These are phyloP conservation scores for Guadua angustifolia DNA, from an alignment of 176 grass and related monocot species.

Conservation along the genomic window DNA sequence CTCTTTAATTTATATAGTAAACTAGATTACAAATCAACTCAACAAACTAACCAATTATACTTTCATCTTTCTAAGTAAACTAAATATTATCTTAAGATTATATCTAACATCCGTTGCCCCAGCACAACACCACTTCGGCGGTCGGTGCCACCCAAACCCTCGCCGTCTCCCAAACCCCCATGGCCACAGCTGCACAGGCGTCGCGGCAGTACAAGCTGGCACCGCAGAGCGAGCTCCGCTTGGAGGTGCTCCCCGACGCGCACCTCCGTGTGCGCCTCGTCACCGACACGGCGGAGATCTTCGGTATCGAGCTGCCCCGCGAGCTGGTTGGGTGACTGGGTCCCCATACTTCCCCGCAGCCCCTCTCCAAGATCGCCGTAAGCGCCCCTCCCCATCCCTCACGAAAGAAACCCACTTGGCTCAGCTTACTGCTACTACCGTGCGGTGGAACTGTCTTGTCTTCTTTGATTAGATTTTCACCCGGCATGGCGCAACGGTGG, in stretches of 20 bases:
- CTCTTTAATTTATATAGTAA: too few relatives aligned
- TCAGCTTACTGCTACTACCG: background rate
- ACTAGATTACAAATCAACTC: too few relatives aligned
- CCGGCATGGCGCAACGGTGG: slow-evolving; percentile 85
- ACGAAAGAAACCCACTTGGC: background rate
- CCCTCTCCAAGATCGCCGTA: slow-evolving; percentile 71
- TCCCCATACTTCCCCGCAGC: slow-evolving; percentile 56
- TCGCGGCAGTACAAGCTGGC: slow-evolving; percentile 52
- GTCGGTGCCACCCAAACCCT: too few relatives aligned
- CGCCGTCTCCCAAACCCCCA: too few relatives aligned
- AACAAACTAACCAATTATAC: too few relatives aligned
- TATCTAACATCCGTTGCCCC: too few relatives aligned
- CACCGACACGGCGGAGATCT: slow-evolving; percentile 85
- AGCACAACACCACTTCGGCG: too few relatives aligned
- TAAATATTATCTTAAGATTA: too few relatives aligned
- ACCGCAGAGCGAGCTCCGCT: slow-evolving; percentile 77
- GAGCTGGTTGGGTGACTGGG: slow-evolving; percentile 71
- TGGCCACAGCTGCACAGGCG: too few relatives aligned
- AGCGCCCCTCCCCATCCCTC: background rate
- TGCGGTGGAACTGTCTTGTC: background rate
- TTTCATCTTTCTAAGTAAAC: too few relatives aligned
- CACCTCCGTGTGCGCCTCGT: too few relatives aligned
- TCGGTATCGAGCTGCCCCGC: slow-evolving; percentile 84
- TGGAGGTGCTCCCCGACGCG: slow-evolving; percentile 71
- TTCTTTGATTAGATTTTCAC: slow-evolving; percentile 67